Evolutionary conservation across 345 rosid genomes (phyloP).

Genomic region (Melaleuca quinquenervia): DNA sequence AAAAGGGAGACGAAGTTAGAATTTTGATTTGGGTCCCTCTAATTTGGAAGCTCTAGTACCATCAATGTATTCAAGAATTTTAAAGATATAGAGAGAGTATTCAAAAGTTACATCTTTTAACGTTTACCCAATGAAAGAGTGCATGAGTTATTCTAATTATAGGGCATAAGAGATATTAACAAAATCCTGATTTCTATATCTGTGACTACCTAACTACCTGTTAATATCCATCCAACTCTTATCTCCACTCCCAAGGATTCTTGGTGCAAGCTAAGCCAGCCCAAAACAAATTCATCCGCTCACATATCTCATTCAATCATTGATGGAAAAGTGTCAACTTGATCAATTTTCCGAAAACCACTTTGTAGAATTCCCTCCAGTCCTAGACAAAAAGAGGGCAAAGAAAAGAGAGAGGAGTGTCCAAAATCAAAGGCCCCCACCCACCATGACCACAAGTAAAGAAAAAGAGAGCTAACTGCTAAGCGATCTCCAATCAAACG

Average conservation of each 20-base stretch:
- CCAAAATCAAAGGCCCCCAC: background rate
- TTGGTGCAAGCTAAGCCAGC: background rate
- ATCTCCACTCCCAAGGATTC: background rate
- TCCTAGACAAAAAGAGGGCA: background rate
- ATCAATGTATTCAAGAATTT: background rate
- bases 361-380: background rate
- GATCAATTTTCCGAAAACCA: background rate
- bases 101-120: background rate
- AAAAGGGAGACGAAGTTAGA: background rate
- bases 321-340: background rate
- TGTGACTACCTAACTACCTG: background rate
- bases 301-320: background rate
- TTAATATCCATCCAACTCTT: background rate
- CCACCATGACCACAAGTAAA: background rate
- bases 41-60: background rate
- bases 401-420: too few species aligned
- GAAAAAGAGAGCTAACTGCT: background rate
- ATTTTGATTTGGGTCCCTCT: background rate
- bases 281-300: background rate
- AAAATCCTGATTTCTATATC: background rate
- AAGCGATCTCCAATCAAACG: background rate
- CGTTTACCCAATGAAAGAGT: background rate
- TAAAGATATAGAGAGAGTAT: background rate
- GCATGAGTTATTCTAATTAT: background rate
- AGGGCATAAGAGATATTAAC: background rate